Base-by-base conservation (phyloP, 441 rosid genomes). In the Adansonia gregorii region DNA sequence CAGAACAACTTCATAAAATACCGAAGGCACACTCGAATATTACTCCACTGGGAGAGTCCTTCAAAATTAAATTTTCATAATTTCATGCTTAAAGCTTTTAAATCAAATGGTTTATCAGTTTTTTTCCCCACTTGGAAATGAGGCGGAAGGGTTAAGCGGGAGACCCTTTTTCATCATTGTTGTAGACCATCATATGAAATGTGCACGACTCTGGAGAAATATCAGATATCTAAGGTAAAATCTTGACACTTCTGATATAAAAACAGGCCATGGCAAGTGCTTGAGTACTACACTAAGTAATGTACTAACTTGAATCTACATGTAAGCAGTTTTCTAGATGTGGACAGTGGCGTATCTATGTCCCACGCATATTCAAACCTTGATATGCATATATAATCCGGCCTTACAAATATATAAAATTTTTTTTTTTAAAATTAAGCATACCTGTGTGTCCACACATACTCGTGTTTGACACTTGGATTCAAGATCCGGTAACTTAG, bases 61-160 rank as follows among this genome's bases (percentile, higher is more conserved):
- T 67, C 72, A 45, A 43, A 65, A 45, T 48, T 45, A 67, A 46
- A 45, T 11, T 43, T 66, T 68, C 59, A 6, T 6, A 69, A 49
- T 22, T 69, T 48, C 58, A 48, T 69, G 24, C 65, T 35, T 60
- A 2, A 46, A 43, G 3, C 20, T 22, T 48, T 24, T 48, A 69
- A 48, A 22, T 48, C 58, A 11, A 46, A 48, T 17, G 52, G 58
- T 48, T 48, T 10, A 69, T 22, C 6, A 4, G 31, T 6, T 69
- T 69, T 12, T 6, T 46, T n/a, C 14, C 8, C 11, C 8, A 60
- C 24, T 60, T 9, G 65, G 35, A 24, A 60, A 60, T 60, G 65
- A 1, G 65, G 22, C 39, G 14, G 15, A 60, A 19, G 7, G 35
- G 65, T 14, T 9, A 22, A 4, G 39, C 20, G 15, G 9, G 61